Conservation (phyloP, 2,329 filamentous ascomycete species). For the Hypoxylon sp. region DNA sequence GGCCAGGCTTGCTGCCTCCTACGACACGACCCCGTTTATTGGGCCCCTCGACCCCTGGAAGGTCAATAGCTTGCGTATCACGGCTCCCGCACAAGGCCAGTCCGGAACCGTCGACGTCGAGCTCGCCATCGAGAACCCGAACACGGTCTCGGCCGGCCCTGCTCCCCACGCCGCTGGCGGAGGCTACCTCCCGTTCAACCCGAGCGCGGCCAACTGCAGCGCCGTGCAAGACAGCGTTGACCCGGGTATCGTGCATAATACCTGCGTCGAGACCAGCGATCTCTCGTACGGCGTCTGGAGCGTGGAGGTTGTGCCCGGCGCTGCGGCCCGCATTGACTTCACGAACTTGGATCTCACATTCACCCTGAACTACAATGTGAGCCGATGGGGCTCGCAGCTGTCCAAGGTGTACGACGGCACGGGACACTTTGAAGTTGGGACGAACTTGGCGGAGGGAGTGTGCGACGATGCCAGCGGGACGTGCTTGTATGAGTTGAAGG, state of each 20-base stretch:
- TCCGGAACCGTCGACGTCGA: constrained; percentile 8
- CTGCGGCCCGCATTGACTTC: background rate
- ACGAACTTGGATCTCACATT: constrained; percentile 14
- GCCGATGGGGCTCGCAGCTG: constrained; percentile 5
- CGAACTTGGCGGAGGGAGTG: constrained; percentile 1
- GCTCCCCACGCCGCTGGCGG: constrained; percentile 30
- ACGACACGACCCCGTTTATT: constrained; percentile 26
- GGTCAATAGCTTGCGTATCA: constrained; percentile 21
- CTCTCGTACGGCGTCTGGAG: constrained; percentile 25
- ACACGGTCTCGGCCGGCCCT: constrained; percentile 32
- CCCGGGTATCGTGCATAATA: background rate
- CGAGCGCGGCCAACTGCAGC: constrained; percentile 35
- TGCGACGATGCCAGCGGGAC: background rate
- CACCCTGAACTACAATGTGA: constrained; percentile 32
- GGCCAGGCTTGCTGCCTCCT: background rate
- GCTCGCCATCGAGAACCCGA: constrained; percentile 35
- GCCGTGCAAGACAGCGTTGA: background rate
- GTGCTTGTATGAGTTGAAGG: constrained; percentile 14
- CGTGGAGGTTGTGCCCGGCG: constrained; percentile 3
- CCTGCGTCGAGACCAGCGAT: constrained; percentile 22
- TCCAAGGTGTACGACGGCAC: constrained; percentile 32
- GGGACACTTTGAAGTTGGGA: constrained; percentile 25
- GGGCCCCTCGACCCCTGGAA: constrained; percentile 31
- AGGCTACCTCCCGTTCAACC: constrained; percentile 35
- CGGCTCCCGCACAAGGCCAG: background rate